phyloP scores from a whole-genome alignment of 2,329 filamentous ascomycete species.

The Fusarium vanettenii region DNA sequence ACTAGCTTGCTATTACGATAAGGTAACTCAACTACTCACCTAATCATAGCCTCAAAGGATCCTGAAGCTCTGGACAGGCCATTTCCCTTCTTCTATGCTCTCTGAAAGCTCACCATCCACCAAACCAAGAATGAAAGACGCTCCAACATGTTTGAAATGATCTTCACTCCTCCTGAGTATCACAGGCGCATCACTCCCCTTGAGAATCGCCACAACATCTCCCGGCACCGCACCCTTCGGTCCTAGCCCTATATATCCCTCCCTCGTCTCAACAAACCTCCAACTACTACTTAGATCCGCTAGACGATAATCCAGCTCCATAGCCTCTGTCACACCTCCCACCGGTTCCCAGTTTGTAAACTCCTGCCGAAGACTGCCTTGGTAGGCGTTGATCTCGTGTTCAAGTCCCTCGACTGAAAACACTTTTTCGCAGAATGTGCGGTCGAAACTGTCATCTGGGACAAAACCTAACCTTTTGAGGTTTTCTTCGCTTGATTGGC shows the following conservation, averaged over 20 bases:
- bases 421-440: background rate
- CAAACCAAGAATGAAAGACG: background rate
- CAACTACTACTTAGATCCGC: background rate
- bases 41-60: background rate
- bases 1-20: accelerated
- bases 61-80: background rate
- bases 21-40: background rate
- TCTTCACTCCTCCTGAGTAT: background rate
- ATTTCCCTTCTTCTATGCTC: background rate
- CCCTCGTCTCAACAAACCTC: background rate
- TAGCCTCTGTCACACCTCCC: background rate
- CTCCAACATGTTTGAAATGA: background rate
- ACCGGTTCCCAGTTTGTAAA: background rate
- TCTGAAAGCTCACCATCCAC: background rate
- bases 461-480: background rate
- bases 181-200: background rate
- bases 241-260: background rate
- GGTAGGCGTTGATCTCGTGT: background rate
- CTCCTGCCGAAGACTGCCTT: background rate
- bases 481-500: background rate
- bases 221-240: background rate
- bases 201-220: background rate
- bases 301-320: background rate
- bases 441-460: background rate
- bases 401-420: background rate